These are phyloP conservation scores for Leccinellum luteum DNA, from an alignment of 768 basidiomycete genomes.

Conservation along the genomic window DNA sequence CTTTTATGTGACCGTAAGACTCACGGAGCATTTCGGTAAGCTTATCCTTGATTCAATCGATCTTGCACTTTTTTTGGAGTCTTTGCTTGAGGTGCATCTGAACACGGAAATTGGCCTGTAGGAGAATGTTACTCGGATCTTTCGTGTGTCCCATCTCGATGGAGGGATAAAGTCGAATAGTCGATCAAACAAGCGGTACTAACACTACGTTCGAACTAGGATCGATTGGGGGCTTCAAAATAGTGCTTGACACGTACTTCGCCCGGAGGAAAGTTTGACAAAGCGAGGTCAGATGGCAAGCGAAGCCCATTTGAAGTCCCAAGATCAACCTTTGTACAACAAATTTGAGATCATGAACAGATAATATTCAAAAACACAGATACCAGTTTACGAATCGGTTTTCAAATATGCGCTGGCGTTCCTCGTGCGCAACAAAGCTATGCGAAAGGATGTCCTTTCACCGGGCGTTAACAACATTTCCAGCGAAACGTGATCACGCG, in stretches of 20 bases:
- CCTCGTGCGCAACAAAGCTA: not conserved
- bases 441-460: not conserved
- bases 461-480: not conserved
- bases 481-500: not conserved
- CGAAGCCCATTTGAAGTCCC: not conserved
- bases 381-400: not conserved
- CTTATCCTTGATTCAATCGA: not conserved
- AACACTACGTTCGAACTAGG: not conserved
- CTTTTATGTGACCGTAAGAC: not conserved
- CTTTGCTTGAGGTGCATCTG: not conserved
- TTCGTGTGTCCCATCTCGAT: not conserved
- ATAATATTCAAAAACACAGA: too few relatives aligned
- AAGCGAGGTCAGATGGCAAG: not conserved
- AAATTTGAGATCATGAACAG: not conserved
- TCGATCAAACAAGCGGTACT: not conserved
- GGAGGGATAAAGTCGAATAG: not conserved
- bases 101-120: not conserved
- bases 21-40: not conserved
- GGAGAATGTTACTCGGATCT: not conserved
- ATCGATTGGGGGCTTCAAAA: not conserved
- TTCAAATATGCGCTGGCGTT: conserved; percentile 4
- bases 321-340: not conserved
- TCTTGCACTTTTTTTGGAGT: not conserved
- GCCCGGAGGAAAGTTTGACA: not conserved
- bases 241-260: not conserved